Percentiles rank a stretch among this genome's conserved stretches.
phyloP scores from a whole-genome alignment of 2,329 filamentous ascomycete species.

The Huntiella decipiens region DNA sequence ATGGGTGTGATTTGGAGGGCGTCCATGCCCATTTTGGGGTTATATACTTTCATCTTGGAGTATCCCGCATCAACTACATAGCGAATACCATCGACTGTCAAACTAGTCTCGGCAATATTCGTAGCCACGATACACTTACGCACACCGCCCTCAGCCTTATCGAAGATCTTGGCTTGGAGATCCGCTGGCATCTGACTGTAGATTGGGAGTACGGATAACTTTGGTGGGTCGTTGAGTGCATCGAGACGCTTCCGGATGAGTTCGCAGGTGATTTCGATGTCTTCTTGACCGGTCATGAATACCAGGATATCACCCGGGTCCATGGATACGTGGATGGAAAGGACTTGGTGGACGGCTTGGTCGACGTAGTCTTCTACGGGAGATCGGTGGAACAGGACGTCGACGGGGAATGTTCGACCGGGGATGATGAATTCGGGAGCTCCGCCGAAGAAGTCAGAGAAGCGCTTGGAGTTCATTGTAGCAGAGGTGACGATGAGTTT shows the following conservation, averaged over 20 bases:
- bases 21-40: conserved; percentile 98
- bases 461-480: conserved; percentile 94
- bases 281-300: conserved; percentile 98
- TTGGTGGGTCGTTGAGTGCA: conserved; percentile 81
- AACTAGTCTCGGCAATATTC: conserved; percentile 93
- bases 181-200: conserved; percentile 99
- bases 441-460: conserved; percentile 88
- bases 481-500: conserved; percentile 96
- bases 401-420: conserved; percentile 88
- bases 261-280: conserved; percentile 94
- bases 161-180: conserved; percentile 93
- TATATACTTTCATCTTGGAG: conserved; percentile 96
- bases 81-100: conserved; percentile 98
- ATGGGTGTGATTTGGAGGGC: conserved; percentile 95
- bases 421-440: conserved; percentile 95
- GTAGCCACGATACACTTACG: conserved; percentile 96
- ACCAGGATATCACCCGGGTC: conserved; percentile 84
- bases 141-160: conserved; percentile 72
- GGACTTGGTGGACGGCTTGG: conserved; percentile 83
- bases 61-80: conserved; percentile 95
- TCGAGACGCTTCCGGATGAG: conserved; percentile 73
- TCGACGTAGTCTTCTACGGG: conserved; percentile 97
- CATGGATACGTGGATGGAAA: conserved; percentile 92
- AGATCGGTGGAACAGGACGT: conserved; percentile 85
- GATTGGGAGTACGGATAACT: conserved; percentile 85